Conservation (phyloP, 169 alveolate species). For the Babesia ovis region DNA sequence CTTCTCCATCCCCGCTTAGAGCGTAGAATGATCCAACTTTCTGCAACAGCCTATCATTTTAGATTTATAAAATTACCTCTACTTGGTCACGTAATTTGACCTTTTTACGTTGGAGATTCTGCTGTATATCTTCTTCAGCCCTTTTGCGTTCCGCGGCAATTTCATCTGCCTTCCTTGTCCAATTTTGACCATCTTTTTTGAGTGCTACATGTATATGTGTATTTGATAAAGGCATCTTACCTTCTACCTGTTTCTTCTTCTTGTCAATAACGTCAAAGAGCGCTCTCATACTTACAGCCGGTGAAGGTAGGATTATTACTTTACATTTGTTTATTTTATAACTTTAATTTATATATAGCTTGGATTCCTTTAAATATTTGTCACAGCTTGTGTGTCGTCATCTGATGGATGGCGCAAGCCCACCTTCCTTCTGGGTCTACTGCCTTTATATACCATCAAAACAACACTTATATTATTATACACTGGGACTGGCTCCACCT, state of each 20-base stretch:
- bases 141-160: conserved; percentile 20
- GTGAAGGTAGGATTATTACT: no score
- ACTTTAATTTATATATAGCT: no score
- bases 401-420: no score
- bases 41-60: neutral
- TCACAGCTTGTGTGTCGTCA: no score
- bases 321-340: no score
- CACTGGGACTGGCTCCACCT: no score
- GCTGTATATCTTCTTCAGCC: conserved; percentile 32
- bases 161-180: conserved; percentile 50
- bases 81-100: conserved; percentile 2
- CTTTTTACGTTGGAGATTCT: conserved; percentile 26
- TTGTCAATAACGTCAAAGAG: conserved; percentile 40
- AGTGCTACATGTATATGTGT: conserved; percentile 24
- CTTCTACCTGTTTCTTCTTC: conserved; percentile 41
- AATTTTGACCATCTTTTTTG: conserved; percentile 42
- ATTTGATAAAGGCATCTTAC: conserved; percentile 9
- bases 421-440: no score
- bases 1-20: neutral
- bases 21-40: neutral
- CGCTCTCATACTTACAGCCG: conserved; percentile 33
- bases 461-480: no score
- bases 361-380: no score
- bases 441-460: no score
- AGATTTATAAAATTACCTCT: conserved; percentile 23